Conservation (phyloP, 2,329 filamentous ascomycete genomes). For the Cladosporium sp. region DNA sequence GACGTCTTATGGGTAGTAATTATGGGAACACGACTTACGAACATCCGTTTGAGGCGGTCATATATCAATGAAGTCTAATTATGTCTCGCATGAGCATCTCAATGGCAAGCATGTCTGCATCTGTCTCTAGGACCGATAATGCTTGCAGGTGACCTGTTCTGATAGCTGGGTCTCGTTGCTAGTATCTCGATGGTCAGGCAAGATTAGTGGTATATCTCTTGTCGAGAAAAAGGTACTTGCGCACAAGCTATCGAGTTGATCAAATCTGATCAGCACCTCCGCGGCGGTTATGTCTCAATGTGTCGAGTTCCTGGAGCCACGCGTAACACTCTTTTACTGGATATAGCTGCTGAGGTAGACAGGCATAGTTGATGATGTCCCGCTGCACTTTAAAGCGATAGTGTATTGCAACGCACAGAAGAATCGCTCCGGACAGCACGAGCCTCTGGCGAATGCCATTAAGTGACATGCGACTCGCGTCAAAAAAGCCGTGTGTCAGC, state of each 20-base stretch:
- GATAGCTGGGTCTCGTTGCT: neutral
- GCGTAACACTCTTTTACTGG: too few relatives aligned
- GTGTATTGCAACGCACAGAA: too few relatives aligned
- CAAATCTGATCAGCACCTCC: too few relatives aligned
- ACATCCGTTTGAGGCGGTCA: neutral
- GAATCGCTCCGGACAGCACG: neutral
- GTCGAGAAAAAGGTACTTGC: too few relatives aligned
- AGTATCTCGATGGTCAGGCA: too few relatives aligned
- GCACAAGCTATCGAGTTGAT: too few relatives aligned
- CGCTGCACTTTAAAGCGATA: too few relatives aligned
- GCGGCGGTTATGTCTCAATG: too few relatives aligned
- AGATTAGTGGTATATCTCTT: too few relatives aligned
- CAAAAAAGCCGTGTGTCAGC: neutral
- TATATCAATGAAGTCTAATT: neutral
- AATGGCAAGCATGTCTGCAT: neutral
- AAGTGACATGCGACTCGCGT: neutral
- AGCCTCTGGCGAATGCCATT: neutral
- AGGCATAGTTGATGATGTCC: too few relatives aligned
- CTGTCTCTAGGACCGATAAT: neutral
- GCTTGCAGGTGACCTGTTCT: neutral
- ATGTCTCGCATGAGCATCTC: neutral
- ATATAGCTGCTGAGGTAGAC: too few relatives aligned
- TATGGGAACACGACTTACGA: slow-evolving; percentile 8
- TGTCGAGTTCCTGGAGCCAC: too few relatives aligned
- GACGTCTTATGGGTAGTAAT: neutral